phyloP scores from a whole-genome alignment of 1,139 yeast species.

The Lodderomyces metapsilosis region DNA sequence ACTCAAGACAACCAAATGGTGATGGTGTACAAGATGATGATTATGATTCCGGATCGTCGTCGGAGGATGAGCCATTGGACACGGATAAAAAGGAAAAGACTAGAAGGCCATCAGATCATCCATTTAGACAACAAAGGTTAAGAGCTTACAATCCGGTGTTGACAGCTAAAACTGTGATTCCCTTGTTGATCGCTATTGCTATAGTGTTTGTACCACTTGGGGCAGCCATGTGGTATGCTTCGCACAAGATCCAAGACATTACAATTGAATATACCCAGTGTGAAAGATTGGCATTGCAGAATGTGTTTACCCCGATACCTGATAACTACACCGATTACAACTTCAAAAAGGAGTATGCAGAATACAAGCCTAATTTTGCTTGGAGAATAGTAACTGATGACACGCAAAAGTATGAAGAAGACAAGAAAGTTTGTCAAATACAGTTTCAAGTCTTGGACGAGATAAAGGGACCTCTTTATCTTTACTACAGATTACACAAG shows the following conservation, averaged over 20 bases:
- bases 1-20: conserved; percentile 1
- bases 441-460: conserved; percentile 78
- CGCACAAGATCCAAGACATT: conserved; percentile 74
- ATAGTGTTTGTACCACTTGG: conserved; percentile 89
- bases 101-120: conserved; percentile 57
- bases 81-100: conserved; percentile 34
- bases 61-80: conserved; percentile 18
- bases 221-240: conserved; percentile 83
- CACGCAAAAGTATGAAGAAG: conserved; percentile 52
- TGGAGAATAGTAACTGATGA: conserved; percentile 65
- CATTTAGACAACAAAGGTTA: conserved; percentile 61
- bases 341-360: conserved; percentile 37
- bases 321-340: conserved; percentile 49
- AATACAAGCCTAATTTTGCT: conserved; percentile 12
- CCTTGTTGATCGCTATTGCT: conserved; percentile 72
- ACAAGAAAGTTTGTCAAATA: conserved; percentile 65
- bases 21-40: conserved; percentile 2
- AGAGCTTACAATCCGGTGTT: conserved; percentile 65
- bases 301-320: conserved; percentile 62
- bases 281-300: conserved; percentile 52
- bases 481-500: conserved; percentile 78
- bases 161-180: conserved; percentile 87
- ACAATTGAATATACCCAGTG: conserved; percentile 82
- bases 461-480: conserved; percentile 71
- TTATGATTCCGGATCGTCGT: conserved; percentile 21